These are phyloP conservation scores for Phytopythium vexans DNA, from an alignment of 352 stramenopile species.

Conservation along the genomic window DNA sequence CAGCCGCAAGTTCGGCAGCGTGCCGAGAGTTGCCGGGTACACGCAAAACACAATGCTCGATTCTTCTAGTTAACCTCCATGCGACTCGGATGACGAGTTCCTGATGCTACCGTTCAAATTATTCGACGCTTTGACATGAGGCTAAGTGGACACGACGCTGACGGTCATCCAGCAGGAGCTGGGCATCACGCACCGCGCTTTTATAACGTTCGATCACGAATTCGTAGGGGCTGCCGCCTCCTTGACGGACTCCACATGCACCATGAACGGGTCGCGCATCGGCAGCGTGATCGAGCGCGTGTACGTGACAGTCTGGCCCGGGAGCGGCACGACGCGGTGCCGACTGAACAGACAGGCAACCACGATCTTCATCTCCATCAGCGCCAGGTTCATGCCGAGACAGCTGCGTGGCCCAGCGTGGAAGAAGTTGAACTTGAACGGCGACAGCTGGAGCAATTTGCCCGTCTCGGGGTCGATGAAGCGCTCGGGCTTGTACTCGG, in stretches of 20 bases:
- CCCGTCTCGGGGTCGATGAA: constrained; percentile 30
- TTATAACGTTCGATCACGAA: no score
- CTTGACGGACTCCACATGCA: constrained; percentile 14
- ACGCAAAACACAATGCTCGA: no score
- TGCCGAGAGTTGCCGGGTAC: no score
- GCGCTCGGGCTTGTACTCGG: constrained; percentile 45
- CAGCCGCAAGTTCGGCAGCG: no score
- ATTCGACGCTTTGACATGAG: no score
- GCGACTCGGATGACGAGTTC: no score
- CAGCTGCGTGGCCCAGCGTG: constrained; percentile 51
- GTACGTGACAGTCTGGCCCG: constrained; percentile 33
- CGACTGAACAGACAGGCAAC: constrained; percentile 41
- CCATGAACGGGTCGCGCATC: constrained; percentile 40
- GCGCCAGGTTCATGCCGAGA: constrained; percentile 58
- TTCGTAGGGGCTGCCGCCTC: no score
- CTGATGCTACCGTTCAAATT: no score
- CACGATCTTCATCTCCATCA: constrained; percentile 80
- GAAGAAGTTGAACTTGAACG: constrained; percentile 71
- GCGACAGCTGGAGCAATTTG: constrained; percentile 28
- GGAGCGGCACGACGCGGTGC: constrained; percentile 42
- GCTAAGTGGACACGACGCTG: no score
- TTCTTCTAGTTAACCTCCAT: no score
- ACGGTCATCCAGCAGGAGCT: no score
- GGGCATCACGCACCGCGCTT: no score
- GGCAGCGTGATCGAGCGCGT: constrained; percentile 41